These are phyloP conservation scores for Cucurbitaria berberidis DNA, from an alignment of 2,329 filamentous ascomycete genomes.

Conservation along the genomic window DNA sequence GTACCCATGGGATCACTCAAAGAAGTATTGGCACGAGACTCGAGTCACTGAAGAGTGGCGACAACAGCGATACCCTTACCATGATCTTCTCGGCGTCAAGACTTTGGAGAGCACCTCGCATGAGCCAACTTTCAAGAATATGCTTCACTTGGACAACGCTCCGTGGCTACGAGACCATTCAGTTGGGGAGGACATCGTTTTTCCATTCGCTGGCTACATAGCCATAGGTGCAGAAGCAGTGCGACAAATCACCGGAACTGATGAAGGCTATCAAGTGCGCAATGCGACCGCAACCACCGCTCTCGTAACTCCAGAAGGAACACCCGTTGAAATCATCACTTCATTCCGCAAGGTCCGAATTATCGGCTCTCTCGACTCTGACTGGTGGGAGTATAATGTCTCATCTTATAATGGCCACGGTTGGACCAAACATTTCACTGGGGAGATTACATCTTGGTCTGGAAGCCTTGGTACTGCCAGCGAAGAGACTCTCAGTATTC, in stretches of 20 bases:
- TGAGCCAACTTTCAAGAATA: constrained; percentile 9
- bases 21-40: constrained; percentile 25
- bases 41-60: constrained; percentile 10
- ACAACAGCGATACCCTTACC: not conserved
- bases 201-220: constrained; percentile 23
- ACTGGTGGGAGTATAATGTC: constrained; percentile 20
- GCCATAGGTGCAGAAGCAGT: constrained; percentile 12
- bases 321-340: constrained; percentile 14
- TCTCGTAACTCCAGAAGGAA: not conserved
- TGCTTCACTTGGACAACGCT: constrained; percentile 42
- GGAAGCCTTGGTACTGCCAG: not conserved
- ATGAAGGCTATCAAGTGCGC: constrained; percentile 2
- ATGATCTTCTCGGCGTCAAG: constrained; percentile 18
- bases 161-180: constrained; percentile 56
- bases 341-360: constrained; percentile 11
- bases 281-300: constrained; percentile 6
- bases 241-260: constrained; percentile 8
- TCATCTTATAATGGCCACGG: constrained; percentile 15
- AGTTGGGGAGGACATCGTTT: constrained; percentile 27
- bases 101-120: constrained; percentile 1
- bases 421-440: constrained; percentile 31
- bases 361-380: constrained; percentile 12
- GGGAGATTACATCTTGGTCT: constrained; percentile 1
- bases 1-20: constrained; percentile 21
- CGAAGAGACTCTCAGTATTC: not conserved